Evolutionary conservation across 2,329 filamentous ascomycete genomes (phyloP).

Genomic region (Cercospora nicotianae): DNA sequence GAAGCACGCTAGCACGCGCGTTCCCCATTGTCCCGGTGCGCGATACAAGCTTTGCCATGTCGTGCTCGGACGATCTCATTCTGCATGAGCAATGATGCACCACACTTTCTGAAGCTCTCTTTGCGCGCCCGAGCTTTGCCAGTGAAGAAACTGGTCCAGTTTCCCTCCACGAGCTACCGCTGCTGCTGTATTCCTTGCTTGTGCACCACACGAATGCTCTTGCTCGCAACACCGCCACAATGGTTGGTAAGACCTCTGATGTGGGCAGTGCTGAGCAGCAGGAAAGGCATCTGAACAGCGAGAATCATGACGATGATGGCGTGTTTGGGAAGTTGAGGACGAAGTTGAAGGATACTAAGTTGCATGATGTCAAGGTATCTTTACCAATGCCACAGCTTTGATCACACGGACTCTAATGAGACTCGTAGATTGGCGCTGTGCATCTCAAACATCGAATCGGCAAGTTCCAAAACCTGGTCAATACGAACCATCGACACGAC

Average conservation of each 20-base stretch:
- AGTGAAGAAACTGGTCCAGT: neutral
- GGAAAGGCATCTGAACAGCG: conserved; percentile 17
- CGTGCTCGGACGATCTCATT: conserved; percentile 5
- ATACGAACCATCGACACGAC: conserved; percentile 86
- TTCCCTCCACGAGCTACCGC: neutral
- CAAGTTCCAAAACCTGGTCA: conserved; percentile 69
- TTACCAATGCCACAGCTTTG: too few relatives aligned
- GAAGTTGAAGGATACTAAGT: conserved; percentile 28
- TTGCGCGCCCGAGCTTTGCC: neutral
- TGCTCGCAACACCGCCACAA: conserved; percentile 9
- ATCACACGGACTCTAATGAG: neutral
- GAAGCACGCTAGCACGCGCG: neutral
- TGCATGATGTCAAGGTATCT: conserved; percentile 28
- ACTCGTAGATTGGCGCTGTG: conserved; percentile 51
- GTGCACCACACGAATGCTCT: neutral
- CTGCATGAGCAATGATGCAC: conserved; percentile 8
- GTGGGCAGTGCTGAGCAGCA: conserved; percentile 26
- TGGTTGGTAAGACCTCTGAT: conserved; percentile 27
- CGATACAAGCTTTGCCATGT: conserved; percentile 3
- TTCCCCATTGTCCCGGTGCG: neutral
- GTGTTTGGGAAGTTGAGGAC: conserved; percentile 19
- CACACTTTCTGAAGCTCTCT: neutral
- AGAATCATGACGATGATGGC: conserved; percentile 18
- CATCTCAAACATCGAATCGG: conserved; percentile 64
- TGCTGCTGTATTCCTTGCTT: neutral